Evolutionary conservation across 305 asterid species (phyloP).

Genomic region (Rubia peregrina): DNA sequence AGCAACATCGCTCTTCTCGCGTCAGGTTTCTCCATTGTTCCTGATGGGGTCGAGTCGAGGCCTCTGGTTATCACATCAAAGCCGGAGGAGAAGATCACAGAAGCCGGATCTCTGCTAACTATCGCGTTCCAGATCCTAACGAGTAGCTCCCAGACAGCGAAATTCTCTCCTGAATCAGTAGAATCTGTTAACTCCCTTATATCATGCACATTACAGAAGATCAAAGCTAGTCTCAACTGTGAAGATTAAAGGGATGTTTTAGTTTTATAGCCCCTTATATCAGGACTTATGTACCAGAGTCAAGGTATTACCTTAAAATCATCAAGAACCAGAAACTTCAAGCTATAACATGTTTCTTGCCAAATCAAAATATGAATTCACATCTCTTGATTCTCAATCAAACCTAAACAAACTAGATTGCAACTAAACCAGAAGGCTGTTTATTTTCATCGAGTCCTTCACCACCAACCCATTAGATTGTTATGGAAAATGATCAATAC

Average conservation of each 20-base stretch:
- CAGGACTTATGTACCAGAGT: not conserved
- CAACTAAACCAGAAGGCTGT: too few species aligned
- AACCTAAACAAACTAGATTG: too few species aligned
- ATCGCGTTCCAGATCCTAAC: conserved; percentile 61
- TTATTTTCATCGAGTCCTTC: too few species aligned
- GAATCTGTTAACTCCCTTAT: conserved; percentile 57
- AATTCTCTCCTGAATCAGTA: conserved; percentile 44
- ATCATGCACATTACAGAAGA: conserved; percentile 56
- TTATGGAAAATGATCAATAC: too few species aligned
- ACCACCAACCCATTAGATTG: too few species aligned
- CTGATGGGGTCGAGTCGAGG: conserved; percentile 68
- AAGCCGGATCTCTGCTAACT: conserved; percentile 75
- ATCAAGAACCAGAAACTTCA: not conserved
- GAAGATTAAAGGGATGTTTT: conserved; percentile 31
- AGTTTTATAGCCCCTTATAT: not conserved
- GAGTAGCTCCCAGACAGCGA: conserved; percentile 46
- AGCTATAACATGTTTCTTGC: not conserved
- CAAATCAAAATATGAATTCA: too few species aligned
- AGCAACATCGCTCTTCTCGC: conserved; percentile 55
- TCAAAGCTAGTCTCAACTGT: conserved; percentile 63
- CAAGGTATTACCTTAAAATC: not conserved
- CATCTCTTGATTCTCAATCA: too few species aligned
- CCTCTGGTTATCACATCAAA: conserved; percentile 49
- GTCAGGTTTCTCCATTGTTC: conserved; percentile 82
- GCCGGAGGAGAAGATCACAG: conserved; percentile 58